Evolutionary conservation across 2,329 filamentous ascomycete genomes (phyloP).

Genomic region (Calonectria leucothoes): DNA sequence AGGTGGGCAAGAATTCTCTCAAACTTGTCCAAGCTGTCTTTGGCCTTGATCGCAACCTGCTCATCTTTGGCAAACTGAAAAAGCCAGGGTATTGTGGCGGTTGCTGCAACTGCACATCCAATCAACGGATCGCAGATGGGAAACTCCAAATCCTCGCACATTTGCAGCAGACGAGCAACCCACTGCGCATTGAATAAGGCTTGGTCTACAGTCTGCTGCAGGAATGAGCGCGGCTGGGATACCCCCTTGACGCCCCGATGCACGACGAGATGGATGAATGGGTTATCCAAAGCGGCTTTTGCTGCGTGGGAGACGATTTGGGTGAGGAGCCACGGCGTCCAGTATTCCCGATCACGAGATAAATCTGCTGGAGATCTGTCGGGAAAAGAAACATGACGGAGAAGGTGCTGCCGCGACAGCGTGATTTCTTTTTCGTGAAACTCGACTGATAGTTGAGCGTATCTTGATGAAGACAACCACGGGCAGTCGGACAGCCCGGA

Average conservation of each 20-base stretch:
- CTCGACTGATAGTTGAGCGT: conserved; percentile 32
- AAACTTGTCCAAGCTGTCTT: conserved; percentile 29
- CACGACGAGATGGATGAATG: conserved; percentile 38
- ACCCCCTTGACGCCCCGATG: conserved; percentile 29
- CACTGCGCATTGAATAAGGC: conserved; percentile 36
- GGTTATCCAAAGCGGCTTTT: conserved; percentile 34
- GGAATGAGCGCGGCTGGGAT: conserved; percentile 33
- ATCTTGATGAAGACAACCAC: conserved; percentile 32
- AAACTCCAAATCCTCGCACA: conserved; percentile 34
- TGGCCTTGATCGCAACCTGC: conserved; percentile 32
- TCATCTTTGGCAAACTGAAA: conserved; percentile 38
- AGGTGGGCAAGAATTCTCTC: conserved; percentile 21
- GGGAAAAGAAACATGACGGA: conserved; percentile 35
- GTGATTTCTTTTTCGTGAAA: conserved; percentile 36
- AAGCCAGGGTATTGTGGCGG: conserved; percentile 37
- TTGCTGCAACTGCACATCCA: conserved; percentile 34
- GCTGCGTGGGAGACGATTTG: conserved; percentile 39
- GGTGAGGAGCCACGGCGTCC: conserved; percentile 33
- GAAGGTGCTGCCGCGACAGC: conserved; percentile 29
- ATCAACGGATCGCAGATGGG: conserved; percentile 35
- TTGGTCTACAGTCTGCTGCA: conserved; percentile 40
- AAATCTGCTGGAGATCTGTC: conserved; percentile 28
- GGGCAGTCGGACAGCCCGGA: conserved; percentile 32
- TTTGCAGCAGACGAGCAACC: conserved; percentile 36
- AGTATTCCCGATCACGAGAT: conserved; percentile 31